Evolutionary conservation across 1,284 basidiomycete genomes (phyloP).

Genomic region (Cystobasidium pallidum): DNA sequence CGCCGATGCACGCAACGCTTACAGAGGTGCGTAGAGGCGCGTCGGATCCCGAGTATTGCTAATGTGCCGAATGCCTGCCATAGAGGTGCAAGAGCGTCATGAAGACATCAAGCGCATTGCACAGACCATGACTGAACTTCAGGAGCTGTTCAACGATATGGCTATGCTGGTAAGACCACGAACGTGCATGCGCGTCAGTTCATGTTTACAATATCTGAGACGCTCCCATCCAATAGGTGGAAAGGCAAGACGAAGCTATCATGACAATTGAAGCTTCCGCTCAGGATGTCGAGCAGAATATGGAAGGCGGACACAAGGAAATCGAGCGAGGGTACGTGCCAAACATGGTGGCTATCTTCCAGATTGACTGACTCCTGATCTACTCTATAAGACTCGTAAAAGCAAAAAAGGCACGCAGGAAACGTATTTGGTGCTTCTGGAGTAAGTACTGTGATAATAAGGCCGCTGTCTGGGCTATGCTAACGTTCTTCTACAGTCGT

Average conservation of each 20-base stretch:
- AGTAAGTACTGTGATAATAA: neutral
- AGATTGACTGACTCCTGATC: neutral
- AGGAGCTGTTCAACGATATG: slow-evolving; percentile 86
- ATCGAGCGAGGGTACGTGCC: neutral
- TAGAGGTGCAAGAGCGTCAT: slow-evolving; percentile 87
- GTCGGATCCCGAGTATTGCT: neutral
- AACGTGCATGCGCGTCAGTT: no score
- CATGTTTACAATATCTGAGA: no score
- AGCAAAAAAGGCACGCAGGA: slow-evolving; percentile 74
- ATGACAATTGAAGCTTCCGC: slow-evolving; percentile 68
- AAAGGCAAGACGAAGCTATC: slow-evolving; percentile 79
- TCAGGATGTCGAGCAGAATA: slow-evolving; percentile 67
- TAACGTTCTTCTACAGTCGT: neutral
- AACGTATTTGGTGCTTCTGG: slow-evolving; percentile 57
- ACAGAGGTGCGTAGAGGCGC: slow-evolving; percentile 10
- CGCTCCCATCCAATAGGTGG: slow-evolving; percentile 62
- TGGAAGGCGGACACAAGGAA: slow-evolving; percentile 67
- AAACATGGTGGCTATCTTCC: slow-evolving; percentile 56
- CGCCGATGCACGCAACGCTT: slow-evolving; percentile 75
- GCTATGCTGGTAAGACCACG: slow-evolving; percentile 64
- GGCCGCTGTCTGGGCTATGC: neutral
- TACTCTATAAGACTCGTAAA: slow-evolving; percentile 64
- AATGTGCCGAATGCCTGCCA: slow-evolving; percentile 59
- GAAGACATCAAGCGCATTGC: slow-evolving; percentile 85
- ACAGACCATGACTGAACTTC: slow-evolving; percentile 79